Conservation (phyloP, 2,329 filamentous ascomycete species). For the Talaromyces pinophilus region DNA sequence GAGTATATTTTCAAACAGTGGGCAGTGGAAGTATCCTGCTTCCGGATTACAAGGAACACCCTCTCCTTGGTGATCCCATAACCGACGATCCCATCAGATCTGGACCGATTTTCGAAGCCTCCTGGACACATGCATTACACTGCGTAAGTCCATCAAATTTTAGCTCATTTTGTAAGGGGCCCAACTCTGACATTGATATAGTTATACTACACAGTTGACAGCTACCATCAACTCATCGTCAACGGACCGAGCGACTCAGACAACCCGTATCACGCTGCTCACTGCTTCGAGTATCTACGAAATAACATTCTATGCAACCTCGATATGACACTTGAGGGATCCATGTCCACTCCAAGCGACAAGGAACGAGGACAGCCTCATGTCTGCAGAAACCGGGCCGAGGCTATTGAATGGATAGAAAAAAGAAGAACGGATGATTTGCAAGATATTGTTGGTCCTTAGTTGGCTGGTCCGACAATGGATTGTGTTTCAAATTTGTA, state of each 20-base stretch:
- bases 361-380: conserved; percentile 18
- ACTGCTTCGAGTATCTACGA: conserved; percentile 20
- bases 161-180: too few relatives aligned
- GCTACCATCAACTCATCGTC: conserved; percentile 17
- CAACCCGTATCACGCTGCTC: conserved; percentile 17
- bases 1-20: not conserved
- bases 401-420: conserved; percentile 20
- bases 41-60: conserved; percentile 16
- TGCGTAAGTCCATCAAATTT: conserved; percentile 1
- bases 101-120: conserved; percentile 16
- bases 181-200: not conserved
- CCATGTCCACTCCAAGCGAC: conserved; percentile 19
- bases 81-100: conserved; percentile 18
- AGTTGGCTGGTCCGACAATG: not conserved
- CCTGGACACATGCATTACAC: conserved; percentile 19
- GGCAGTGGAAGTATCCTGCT: conserved; percentile 18
- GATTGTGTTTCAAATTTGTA: not conserved
- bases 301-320: conserved; percentile 20
- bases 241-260: conserved; percentile 14
- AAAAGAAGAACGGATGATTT: conserved; percentile 20
- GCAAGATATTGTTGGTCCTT: conserved; percentile 22
- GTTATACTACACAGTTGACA: conserved; percentile 19
- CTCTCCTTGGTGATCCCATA: conserved; percentile 18
- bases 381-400: conserved; percentile 17
- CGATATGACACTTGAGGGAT: conserved; percentile 21